Percentiles rank a stretch among this genome's conserved stretches.
These are phyloP conservation scores for Daldinia loculata DNA, from an alignment of 495 filamentous ascomycete genomes.

Conservation along the genomic window DNA sequence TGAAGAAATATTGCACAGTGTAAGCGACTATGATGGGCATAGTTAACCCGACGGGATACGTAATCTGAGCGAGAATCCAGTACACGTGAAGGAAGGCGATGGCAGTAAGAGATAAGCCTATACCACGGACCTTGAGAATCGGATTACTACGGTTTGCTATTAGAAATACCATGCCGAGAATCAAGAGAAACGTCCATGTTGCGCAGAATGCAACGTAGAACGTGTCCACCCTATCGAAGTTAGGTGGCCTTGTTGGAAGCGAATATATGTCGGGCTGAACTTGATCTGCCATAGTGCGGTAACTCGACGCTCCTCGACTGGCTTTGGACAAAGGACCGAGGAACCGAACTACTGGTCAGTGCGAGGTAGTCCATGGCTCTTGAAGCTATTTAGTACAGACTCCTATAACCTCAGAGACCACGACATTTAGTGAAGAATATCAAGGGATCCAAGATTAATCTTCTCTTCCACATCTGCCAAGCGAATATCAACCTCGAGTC, in stretches of 20 bases:
- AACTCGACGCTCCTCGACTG: constrained; percentile 38
- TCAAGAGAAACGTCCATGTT: constrained; percentile 65
- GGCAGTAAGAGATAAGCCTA: constrained; percentile 66
- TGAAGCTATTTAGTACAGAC: constrained; percentile 16
- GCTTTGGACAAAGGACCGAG: not conserved
- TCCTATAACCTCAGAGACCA: not conserved
- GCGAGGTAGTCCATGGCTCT: constrained; percentile 14
- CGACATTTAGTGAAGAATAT: constrained; percentile 19
- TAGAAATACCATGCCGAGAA: constrained; percentile 63
- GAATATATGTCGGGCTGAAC: constrained; percentile 29
- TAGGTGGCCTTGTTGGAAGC: constrained; percentile 36
- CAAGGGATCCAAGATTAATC: constrained; percentile 8
- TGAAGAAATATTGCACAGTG: constrained; percentile 73
- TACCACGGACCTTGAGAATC: constrained; percentile 69
- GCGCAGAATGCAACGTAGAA: constrained; percentile 56
- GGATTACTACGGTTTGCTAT: constrained; percentile 63
- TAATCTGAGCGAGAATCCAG: constrained; percentile 65
- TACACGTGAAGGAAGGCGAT: constrained; percentile 72
- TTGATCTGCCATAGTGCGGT: constrained; percentile 25
- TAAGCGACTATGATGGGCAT: constrained; percentile 59
- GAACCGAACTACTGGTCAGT: not conserved
- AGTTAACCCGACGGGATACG: constrained; percentile 65
- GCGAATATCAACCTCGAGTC: constrained; percentile 21
- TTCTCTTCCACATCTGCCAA: constrained; percentile 17
- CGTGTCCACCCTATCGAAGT: constrained; percentile 54